Evolutionary conservation across 164 flowering plant genomes (phyloP).

Genomic region (Akebia trifoliata): DNA sequence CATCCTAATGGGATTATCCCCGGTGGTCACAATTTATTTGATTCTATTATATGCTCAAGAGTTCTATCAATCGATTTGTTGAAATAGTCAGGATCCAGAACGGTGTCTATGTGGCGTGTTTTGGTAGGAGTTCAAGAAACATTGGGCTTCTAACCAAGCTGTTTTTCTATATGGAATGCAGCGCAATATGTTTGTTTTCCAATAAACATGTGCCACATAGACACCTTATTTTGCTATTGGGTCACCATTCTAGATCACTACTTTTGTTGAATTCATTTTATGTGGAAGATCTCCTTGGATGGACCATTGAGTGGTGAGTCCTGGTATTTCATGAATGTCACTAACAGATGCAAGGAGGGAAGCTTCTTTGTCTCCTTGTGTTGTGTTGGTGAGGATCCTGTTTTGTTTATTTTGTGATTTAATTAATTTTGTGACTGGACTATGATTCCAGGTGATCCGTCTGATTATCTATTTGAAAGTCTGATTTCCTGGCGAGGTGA

Average conservation of each 20-base stretch:
- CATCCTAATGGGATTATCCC: neutral
- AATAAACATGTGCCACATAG: too few relatives aligned
- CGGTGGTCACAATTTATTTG: too few relatives aligned
- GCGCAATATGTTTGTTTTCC: too few relatives aligned
- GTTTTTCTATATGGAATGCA: too few relatives aligned
- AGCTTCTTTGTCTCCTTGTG: neutral
- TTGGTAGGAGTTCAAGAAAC: too few relatives aligned
- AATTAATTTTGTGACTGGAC: slow-evolving; percentile 7
- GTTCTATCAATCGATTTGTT: too few relatives aligned
- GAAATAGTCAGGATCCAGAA: too few relatives aligned
- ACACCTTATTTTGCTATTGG: too few relatives aligned
- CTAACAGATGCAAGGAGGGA: neutral
- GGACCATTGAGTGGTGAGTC: neutral
- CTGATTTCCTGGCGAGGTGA: slow-evolving; percentile 91
- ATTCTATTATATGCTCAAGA: too few relatives aligned
- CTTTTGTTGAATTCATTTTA: neutral
- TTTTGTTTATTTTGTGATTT: neutral
- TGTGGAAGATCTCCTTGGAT: neutral
- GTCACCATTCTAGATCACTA: neutral
- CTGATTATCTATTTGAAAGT: slow-evolving; percentile 25
- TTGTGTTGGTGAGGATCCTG: neutral
- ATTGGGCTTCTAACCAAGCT: too few relatives aligned
- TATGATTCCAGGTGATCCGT: slow-evolving; percentile 33
- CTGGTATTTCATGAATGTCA: neutral
- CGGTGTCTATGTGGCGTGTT: too few relatives aligned